These are phyloP conservation scores for Mariannaea elegans DNA, from an alignment of 2,329 filamentous ascomycete species.

Conservation along the genomic window DNA sequence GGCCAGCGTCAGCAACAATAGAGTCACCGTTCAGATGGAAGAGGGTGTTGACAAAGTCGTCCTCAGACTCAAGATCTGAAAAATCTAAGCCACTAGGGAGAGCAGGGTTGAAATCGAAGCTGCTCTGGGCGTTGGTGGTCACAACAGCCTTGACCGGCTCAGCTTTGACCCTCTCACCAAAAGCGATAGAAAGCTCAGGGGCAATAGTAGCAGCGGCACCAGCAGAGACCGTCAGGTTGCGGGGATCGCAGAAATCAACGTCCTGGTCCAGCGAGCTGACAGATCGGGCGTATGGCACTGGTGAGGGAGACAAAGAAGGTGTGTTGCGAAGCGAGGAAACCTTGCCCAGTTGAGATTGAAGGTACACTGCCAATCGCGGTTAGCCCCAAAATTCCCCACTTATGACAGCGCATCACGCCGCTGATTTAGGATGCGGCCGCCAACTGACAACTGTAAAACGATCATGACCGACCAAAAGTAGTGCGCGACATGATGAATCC, in stretches of 20 bases:
- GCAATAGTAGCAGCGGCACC: conserved; percentile 57
- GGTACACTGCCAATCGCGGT: conserved; percentile 56
- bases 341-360: conserved; percentile 56
- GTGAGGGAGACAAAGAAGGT: conserved; percentile 87
- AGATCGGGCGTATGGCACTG: conserved; percentile 78
- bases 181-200: conserved; percentile 72
- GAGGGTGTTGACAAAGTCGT: conserved; percentile 79
- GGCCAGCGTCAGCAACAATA: conserved; percentile 69
- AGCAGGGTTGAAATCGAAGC: conserved; percentile 63
- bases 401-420: conserved; percentile 31
- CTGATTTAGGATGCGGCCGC: conserved; percentile 30
- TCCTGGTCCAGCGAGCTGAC: conserved; percentile 72
- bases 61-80: conserved; percentile 90
- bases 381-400: conserved; percentile 45
- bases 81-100: conserved; percentile 73
- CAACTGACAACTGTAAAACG: conserved; percentile 26
- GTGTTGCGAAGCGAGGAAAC: conserved; percentile 70
- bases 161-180: conserved; percentile 68
- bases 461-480: conserved; percentile 32
- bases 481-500: conserved; percentile 6
- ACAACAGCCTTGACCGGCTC: conserved; percentile 59
- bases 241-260: conserved; percentile 89
- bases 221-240: conserved; percentile 80
- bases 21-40: conserved; percentile 67
- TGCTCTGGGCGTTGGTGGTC: conserved; percentile 46